Evolutionary conservation across 805 yeast species (phyloP).

Genomic region (Vanderwaltozyma polyspora): DNA sequence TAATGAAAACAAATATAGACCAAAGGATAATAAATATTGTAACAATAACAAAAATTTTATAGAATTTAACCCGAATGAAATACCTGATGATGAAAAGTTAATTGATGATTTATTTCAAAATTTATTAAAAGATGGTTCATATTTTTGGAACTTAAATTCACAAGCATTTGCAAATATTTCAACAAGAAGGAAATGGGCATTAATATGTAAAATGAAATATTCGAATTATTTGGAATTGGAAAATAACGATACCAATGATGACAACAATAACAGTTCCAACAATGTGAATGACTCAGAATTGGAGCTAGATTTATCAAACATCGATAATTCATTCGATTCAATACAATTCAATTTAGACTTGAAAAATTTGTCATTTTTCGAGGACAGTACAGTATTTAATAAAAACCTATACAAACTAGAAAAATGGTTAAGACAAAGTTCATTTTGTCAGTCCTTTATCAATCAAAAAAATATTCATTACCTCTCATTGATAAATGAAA

Average conservation of each 20-base stretch:
- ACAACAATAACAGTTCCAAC: neutral
- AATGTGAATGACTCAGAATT: neutral
- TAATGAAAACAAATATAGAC: neutral
- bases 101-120: constrained; percentile 15
- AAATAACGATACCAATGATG: constrained; percentile 1
- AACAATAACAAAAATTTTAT: neutral
- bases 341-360: neutral
- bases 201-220: constrained; percentile 16
- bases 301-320: too few relatives aligned
- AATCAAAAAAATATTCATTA: constrained; percentile 7
- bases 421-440: constrained; percentile 15
- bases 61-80: constrained; percentile 5
- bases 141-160: constrained; percentile 11
- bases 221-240: too few relatives aligned
- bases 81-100: constrained; percentile 12
- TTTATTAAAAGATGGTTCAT: constrained; percentile 15
- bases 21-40: neutral
- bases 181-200: constrained; percentile 21
- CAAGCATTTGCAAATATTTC: constrained; percentile 7
- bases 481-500: constrained; percentile 6
- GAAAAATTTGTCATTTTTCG: constrained; percentile 4
- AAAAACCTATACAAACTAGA: constrained; percentile 19
- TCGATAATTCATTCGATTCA: neutral
- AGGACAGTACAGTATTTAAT: too few relatives aligned
- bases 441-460: constrained; percentile 11